A percentile compares a stretch with the other conserved stretches of the same genome.
These are phyloP conservation scores for Cystofilobasidium ferigula DNA, from an alignment of 768 basidiomycete genomes.

Conservation along the genomic window DNA sequence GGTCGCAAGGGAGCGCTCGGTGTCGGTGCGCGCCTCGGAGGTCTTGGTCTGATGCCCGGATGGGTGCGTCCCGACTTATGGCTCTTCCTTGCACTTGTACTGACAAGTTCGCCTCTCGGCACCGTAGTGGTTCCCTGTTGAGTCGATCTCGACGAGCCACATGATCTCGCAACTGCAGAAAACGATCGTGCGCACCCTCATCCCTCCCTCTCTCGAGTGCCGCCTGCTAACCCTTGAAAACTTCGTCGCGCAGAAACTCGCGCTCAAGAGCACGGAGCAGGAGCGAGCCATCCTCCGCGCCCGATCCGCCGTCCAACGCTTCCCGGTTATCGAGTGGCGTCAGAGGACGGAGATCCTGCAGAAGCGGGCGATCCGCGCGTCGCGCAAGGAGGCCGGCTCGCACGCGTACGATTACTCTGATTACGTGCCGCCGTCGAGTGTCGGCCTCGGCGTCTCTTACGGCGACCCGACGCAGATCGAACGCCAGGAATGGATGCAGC, in stretches of 20 bases:
- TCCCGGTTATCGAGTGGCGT: constrained; percentile 96
- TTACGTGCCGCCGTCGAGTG: constrained; percentile 18
- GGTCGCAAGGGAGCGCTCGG: constrained; percentile 92
- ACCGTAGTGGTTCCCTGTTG: constrained; percentile 89
- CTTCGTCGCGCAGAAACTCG: constrained; percentile 50
- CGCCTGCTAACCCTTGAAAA: too few relatives aligned
- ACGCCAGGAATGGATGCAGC: constrained; percentile 20
- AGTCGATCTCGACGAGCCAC: constrained; percentile 65
- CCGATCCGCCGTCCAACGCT: constrained; percentile 84
- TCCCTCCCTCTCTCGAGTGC: neutral
- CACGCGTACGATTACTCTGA: constrained; percentile 27
- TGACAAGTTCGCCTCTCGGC: neutral
- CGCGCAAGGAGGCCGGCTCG: constrained; percentile 23
- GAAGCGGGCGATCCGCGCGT: constrained; percentile 55
- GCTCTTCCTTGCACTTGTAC: neutral
- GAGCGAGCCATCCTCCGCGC: constrained; percentile 87
- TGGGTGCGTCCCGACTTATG: constrained; percentile 52
- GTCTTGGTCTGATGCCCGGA: constrained; percentile 92
- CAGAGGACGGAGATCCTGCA: constrained; percentile 93
- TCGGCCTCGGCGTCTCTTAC: constrained; percentile 1
- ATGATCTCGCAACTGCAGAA: constrained; percentile 90
- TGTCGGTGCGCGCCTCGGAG: constrained; percentile 85
- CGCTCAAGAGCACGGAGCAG: constrained; percentile 76
- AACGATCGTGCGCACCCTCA: constrained; percentile 50
- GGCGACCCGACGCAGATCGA: constrained; percentile 24